These are phyloP conservation scores for Cercis canadensis DNA, from an alignment of 306 rosid genomes.

Conservation along the genomic window DNA sequence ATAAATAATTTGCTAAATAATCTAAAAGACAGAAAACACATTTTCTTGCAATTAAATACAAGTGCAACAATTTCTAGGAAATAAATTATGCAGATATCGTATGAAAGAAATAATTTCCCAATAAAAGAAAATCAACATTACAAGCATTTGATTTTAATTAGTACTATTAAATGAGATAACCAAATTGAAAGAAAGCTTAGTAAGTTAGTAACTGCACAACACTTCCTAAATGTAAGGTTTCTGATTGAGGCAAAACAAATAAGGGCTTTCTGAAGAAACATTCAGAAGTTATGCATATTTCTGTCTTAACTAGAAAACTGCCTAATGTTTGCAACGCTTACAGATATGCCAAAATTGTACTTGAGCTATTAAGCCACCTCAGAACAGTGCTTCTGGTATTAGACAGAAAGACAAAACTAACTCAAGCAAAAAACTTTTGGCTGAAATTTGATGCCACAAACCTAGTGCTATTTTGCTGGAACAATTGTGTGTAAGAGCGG, in stretches of 20 bases:
- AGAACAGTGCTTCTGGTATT: conserved; percentile 10
- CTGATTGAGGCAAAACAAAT: too few species aligned
- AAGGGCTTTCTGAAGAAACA: too few species aligned
- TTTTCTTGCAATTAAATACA: not conserved
- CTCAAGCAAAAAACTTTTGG: conserved; percentile 1
- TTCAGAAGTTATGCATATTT: not conserved
- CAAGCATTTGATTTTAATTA: not conserved
- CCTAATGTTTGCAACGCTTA: too few species aligned
- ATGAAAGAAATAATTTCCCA: conserved; percentile 3
- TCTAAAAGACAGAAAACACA: conserved; percentile 5
- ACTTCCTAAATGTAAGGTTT: not conserved
- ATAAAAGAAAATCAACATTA: not conserved
- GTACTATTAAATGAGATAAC: not conserved
- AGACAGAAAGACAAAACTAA: conserved; percentile 6
- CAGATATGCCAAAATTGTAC: too few species aligned
- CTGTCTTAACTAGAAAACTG: not conserved
- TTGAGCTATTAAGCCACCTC: not conserved
- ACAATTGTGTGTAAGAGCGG: not conserved
- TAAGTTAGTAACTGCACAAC: not conserved
- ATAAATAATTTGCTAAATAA: not conserved
- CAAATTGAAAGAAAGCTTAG: not conserved
- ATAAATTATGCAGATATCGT: too few species aligned
- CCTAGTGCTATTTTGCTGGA: not conserved
- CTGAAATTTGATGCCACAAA: not conserved
- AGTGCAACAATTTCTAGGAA: not conserved